Evolutionary conservation across 306 rosid genomes (phyloP).

Genomic region (Albizia julibrissin): DNA sequence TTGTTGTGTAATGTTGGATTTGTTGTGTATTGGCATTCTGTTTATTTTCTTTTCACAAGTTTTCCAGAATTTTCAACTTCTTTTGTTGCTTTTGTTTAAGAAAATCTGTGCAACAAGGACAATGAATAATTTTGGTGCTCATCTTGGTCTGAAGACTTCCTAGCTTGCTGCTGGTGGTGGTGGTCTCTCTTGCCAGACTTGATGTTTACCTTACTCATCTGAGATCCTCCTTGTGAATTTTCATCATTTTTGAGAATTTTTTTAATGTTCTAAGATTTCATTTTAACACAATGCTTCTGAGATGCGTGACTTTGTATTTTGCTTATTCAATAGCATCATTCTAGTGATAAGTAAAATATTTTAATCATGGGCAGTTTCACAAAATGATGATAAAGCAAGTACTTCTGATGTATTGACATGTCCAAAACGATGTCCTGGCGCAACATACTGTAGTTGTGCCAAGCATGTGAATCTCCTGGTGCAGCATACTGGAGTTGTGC

Average conservation of each 20-base stretch:
- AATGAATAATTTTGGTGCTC: conserved; percentile 48
- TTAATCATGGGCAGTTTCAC: no score
- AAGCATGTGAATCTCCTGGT: no score
- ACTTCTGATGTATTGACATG: no score
- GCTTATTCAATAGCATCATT: no score
- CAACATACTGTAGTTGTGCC: no score
- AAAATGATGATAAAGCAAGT: no score
- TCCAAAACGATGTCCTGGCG: no score
- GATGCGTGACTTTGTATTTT: no score
- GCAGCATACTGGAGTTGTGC: no score
- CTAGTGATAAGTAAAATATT: no score
- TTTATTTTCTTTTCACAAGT: neutral
- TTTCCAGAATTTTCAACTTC: neutral
- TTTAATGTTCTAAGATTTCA: neutral
- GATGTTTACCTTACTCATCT: conserved; percentile 72
- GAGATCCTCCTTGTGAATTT: conserved; percentile 39
- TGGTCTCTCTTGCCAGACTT: conserved; percentile 41
- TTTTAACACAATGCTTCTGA: neutral
- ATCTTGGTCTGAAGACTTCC: conserved; percentile 49
- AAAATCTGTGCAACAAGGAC: conserved; percentile 24
- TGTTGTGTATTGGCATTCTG: neutral
- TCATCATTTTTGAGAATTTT: no score
- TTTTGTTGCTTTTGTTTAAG: neutral
- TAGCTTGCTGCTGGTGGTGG: no score
- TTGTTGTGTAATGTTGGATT: neutral